phyloP scores from a whole-genome alignment of 306 rosid species.

The Rubus parviflorus region DNA sequence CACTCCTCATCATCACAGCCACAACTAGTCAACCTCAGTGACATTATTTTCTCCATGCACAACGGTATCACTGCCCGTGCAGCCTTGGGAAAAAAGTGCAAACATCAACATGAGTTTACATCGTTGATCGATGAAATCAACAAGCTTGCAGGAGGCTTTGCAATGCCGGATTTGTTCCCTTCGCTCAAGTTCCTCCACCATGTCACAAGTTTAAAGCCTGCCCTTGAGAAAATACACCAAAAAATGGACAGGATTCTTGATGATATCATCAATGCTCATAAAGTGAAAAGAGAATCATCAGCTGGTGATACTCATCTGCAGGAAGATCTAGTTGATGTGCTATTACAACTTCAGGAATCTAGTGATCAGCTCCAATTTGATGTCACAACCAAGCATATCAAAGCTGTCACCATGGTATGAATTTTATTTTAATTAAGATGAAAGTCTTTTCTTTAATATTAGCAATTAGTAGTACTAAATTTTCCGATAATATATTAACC shows the following conservation, averaged over 20 bases:
- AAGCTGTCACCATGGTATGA: slow-evolving; percentile 1
- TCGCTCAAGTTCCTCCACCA: background rate
- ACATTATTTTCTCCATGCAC: background rate
- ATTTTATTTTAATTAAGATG: too few species aligned
- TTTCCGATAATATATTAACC: too few species aligned
- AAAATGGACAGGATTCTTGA: slow-evolving; percentile 17
- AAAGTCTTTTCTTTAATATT: too few species aligned
- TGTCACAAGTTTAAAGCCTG: background rate
- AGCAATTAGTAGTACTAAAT: too few species aligned
- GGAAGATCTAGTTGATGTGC: slow-evolving; percentile 16
- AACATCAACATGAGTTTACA: slow-evolving; percentile 8
- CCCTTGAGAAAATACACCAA: background rate
- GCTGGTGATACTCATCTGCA: too few species aligned
- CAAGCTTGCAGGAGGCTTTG: background rate
- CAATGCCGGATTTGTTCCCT: slow-evolving; percentile 15
- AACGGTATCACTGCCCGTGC: background rate
- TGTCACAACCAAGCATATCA: slow-evolving; percentile 15
- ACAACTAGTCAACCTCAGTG: background rate
- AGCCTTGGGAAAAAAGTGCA: slow-evolving; percentile 1
- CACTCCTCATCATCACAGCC: background rate
- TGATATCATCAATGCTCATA: slow-evolving; percentile 2
- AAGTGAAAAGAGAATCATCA: background rate
- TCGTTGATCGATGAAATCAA: background rate
- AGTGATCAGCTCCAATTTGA: background rate
- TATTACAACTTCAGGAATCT: background rate